Evolutionary conservation across 2,329 filamentous ascomycete species (phyloP), one percentile per base, ranked within the genome.

Genomic region (Hypoxylon sp.): DNA sequence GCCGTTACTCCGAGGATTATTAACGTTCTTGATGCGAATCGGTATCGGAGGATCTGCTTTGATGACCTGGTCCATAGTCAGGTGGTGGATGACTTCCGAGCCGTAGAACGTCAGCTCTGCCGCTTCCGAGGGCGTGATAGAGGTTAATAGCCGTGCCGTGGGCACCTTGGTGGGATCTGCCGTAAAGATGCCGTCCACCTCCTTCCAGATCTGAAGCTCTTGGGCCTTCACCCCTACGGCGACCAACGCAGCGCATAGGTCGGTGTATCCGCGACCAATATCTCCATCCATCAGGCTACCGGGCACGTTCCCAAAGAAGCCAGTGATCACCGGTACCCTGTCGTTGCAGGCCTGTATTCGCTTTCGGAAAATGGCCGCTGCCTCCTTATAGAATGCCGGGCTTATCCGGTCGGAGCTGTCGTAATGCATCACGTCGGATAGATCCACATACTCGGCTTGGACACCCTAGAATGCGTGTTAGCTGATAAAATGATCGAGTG

Each of bases 161-260:
- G 94, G 93, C 33, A 96, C 91, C 75, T 95, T 96, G 67, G 89
- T 86, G 2, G 91, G 91, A 70, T 96, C 91, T 21, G 82, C 82
- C 4, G 81, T 88, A 76, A 97, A 95, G 72, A 98, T 96, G 57
- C 92, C 93, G 74, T 99, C 95, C 5, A 99, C 95, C 74, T 99
- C 95, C 79, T 99, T 99, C 95, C 95, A 98, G 63, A 99, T 90
- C 75, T 99, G 95, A 48, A 99, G 83, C 75, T 99, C 95, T 50
- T 88, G 80, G 0, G 95, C 95, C 67, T 86, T 81, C n/a, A 96
- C 79, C 3, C 92, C 94, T 8, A 99, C 94, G 1, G 95, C 92
- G 48, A 93, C 88, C 13, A 99, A 81, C 4, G 95, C 93, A 10
- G 95, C 94, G 73, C 95, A 98, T 42, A 99, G 84, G 75, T 99